phyloP scores from a whole-genome alignment of 2,329 filamentous ascomycete species.

The Aureobasidium namibiae region DNA sequence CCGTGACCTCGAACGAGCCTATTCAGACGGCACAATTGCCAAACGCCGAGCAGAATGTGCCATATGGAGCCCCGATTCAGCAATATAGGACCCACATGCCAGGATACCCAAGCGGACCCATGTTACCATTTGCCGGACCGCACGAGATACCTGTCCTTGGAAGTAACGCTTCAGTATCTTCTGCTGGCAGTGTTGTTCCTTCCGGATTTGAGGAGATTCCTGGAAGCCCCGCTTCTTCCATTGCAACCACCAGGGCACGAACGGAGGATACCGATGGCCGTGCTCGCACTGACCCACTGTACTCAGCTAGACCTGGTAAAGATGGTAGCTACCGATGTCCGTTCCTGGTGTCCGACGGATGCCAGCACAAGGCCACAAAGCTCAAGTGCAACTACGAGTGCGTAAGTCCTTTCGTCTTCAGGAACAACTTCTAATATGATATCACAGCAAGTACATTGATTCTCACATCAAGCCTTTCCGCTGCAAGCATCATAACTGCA shows the following conservation, averaged over 20 bases:
- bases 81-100: conserved; percentile 1
- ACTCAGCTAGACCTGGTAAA: conserved; percentile 55
- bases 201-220: not conserved
- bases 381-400: conserved; percentile 99
- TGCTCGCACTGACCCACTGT: conserved; percentile 52
- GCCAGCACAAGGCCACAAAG: conserved; percentile 87
- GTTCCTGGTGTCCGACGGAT: conserved; percentile 63
- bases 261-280: conserved; percentile 23
- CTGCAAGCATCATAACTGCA: conserved; percentile 78
- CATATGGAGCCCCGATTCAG: conserved; percentile 4
- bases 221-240: not conserved
- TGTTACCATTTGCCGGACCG: not conserved
- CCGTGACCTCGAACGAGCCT: not conserved
- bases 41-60: not conserved
- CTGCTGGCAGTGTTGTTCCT: not conserved
- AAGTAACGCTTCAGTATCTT: not conserved
- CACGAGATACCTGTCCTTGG: not conserved
- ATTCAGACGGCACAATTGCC: not conserved
- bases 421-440: conserved; percentile 4
- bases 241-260: not conserved
- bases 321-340: conserved; percentile 94
- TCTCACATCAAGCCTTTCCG: conserved; percentile 94
- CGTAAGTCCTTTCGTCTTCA: conserved; percentile 15
- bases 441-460: conserved; percentile 82
- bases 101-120: not conserved